phyloP scores from a whole-genome alignment of 2,329 filamentous ascomycete genomes.

The Pyrenochaeta sp. region DNA sequence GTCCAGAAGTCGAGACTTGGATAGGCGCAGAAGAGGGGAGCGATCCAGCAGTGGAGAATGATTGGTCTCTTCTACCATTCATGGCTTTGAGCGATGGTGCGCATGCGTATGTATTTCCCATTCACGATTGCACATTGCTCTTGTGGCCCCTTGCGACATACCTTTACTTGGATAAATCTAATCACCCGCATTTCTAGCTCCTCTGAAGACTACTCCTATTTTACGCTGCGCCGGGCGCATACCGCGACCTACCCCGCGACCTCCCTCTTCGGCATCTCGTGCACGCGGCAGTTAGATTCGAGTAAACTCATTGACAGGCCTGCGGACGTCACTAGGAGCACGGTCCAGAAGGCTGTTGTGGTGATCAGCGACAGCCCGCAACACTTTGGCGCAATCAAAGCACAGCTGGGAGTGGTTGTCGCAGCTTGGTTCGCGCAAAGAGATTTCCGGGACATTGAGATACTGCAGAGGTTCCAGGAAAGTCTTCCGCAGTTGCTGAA shows the following conservation, averaged over 20 bases:
- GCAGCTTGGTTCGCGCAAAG: conserved; percentile 95
- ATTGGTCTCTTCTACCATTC: conserved; percentile 91
- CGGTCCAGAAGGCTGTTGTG: conserved; percentile 97
- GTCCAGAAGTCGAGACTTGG: conserved; percentile 93
- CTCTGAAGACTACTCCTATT: conserved; percentile 97
- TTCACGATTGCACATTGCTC: not conserved
- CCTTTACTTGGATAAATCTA: not conserved
- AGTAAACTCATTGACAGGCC: conserved; percentile 78
- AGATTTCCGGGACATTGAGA: conserved; percentile 91
- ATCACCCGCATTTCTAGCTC: conserved; percentile 65
- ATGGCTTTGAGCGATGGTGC: conserved; percentile 97
- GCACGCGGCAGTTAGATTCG: conserved; percentile 88
- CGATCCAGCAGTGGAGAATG: conserved; percentile 83
- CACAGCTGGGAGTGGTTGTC: conserved; percentile 88
- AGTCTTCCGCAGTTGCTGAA: conserved; percentile 69
- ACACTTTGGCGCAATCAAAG: conserved; percentile 86
- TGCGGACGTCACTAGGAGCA: conserved; percentile 92
- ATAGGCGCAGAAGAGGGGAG: conserved; percentile 76
- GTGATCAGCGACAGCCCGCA: conserved; percentile 92
- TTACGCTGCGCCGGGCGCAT: conserved; percentile 76
- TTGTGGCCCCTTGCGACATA: no score
- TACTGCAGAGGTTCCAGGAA: conserved; percentile 88
- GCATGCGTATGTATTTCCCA: conserved; percentile 72
- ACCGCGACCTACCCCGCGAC: conserved; percentile 65
- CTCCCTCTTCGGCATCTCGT: conserved; percentile 94